Evolutionary conservation across 805 yeast genomes (phyloP).

Genomic region (Saccharomycopsis fodiens): DNA sequence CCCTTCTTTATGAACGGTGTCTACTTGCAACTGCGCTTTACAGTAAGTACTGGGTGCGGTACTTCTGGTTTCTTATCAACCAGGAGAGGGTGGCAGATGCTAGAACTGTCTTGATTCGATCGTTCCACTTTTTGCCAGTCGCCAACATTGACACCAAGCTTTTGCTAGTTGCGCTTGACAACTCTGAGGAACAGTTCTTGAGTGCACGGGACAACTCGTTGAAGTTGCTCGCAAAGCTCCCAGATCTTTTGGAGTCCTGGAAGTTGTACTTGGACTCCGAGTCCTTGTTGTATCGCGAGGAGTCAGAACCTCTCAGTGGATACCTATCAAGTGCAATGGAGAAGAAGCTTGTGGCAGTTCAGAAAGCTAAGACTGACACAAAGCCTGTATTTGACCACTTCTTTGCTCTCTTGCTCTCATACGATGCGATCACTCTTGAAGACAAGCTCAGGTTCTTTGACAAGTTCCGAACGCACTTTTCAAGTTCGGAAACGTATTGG

Average conservation of each 20-base stretch:
- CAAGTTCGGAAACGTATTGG: slow-evolving; percentile 23
- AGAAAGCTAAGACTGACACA: not conserved
- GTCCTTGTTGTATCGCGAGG: slow-evolving; percentile 4
- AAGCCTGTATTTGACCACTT: slow-evolving; percentile 21
- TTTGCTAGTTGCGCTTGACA: slow-evolving; percentile 13
- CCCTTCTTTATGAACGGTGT: slow-evolving; percentile 40
- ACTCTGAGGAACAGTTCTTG: slow-evolving; percentile 7
- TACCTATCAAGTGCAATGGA: slow-evolving; percentile 10
- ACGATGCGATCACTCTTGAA: slow-evolving; percentile 32
- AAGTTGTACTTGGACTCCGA: slow-evolving; percentile 15
- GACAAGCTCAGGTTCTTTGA: slow-evolving; percentile 26
- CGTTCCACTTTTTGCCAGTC: slow-evolving; percentile 25
- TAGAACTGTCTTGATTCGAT: slow-evolving; percentile 31
- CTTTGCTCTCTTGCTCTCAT: slow-evolving; percentile 32
- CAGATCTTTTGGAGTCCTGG: slow-evolving; percentile 14
- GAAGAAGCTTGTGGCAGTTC: slow-evolving; percentile 1
- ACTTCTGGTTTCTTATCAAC: slow-evolving; percentile 35
- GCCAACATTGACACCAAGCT: slow-evolving; percentile 8
- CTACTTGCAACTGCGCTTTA: slow-evolving; percentile 38
- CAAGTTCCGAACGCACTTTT: slow-evolving; percentile 25
- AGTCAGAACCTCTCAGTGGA: not conserved
- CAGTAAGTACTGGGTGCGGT: slow-evolving; percentile 43
- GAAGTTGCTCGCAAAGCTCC: slow-evolving; percentile 13
- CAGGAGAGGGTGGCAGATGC: slow-evolving; percentile 30
- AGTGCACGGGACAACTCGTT: slow-evolving; percentile 9